phyloP scores from a whole-genome alignment of 2,329 filamentous ascomycete species.

The Fusarium foetens region DNA sequence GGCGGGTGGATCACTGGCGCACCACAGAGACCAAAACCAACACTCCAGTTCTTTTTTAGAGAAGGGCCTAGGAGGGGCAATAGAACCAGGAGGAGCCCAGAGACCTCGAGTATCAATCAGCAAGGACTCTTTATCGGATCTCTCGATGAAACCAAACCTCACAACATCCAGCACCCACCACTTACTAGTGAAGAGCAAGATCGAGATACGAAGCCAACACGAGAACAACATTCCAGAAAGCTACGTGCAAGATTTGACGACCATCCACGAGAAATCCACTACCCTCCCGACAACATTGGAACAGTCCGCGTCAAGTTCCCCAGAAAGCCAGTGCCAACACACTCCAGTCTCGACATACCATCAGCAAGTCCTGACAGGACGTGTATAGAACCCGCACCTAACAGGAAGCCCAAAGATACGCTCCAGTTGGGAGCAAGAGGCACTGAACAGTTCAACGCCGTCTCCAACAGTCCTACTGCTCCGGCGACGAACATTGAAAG shows the following conservation, averaged over 20 bases:
- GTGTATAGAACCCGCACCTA: constrained; percentile 28
- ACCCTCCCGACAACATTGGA: constrained; percentile 1
- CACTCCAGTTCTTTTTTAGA: constrained; percentile 53
- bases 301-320: constrained; percentile 1
- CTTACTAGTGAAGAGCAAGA: constrained; percentile 6
- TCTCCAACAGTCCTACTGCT: constrained; percentile 1
- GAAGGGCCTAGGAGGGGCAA: constrained; percentile 22
- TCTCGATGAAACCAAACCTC: not conserved
- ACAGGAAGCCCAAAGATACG: not conserved
- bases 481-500: not conserved
- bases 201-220: not conserved
- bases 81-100: constrained; percentile 25
- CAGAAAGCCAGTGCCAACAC: constrained; percentile 14
- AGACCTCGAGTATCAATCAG: constrained; percentile 4
- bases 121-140: constrained; percentile 6
- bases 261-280: constrained; percentile 14
- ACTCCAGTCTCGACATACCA: not conserved
- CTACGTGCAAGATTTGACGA: constrained; percentile 27
- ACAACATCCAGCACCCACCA: constrained; percentile 6
- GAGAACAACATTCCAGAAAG: not conserved
- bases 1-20: not conserved
- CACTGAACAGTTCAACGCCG: not conserved
- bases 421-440: not conserved
- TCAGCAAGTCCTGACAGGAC: not conserved
- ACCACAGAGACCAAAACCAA: not conserved